These are phyloP conservation scores for Metarhizium robertsii DNA, from an alignment of 2,329 filamentous ascomycete species.

Conservation along the genomic window DNA sequence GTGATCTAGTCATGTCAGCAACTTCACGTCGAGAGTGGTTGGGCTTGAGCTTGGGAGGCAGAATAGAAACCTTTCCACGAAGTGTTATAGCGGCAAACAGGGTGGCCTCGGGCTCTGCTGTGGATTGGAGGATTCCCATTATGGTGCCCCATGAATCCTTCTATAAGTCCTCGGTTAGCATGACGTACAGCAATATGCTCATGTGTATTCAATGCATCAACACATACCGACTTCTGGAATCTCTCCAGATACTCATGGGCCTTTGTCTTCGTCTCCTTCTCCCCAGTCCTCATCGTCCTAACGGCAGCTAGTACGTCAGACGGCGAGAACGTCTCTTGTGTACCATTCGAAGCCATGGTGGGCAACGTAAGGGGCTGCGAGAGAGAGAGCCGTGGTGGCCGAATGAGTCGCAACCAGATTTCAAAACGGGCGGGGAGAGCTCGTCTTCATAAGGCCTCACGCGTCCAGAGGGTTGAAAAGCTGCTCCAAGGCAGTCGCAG, in stretches of 20 bases:
- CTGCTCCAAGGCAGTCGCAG: neutral
- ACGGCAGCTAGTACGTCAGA: constrained; percentile 72
- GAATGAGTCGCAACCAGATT: neutral
- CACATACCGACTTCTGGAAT: constrained; percentile 89
- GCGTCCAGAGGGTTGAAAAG: neutral
- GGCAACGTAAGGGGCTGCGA: neutral
- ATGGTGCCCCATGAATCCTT: constrained; percentile 85
- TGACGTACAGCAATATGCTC: neutral
- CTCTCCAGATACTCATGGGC: constrained; percentile 85
- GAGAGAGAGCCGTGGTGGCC: neutral
- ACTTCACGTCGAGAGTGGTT: too few relatives aligned
- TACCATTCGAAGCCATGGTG: constrained; percentile 57
- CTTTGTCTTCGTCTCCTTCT: constrained; percentile 75
- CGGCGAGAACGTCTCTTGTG: constrained; percentile 66
- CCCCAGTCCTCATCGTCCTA: constrained; percentile 81
- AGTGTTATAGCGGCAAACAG: constrained; percentile 94
- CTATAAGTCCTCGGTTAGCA: constrained; percentile 34
- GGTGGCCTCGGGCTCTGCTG: constrained; percentile 74
- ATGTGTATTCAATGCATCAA: neutral
- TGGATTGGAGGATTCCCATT: constrained; percentile 75
- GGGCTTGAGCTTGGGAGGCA: neutral
- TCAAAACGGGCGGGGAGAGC: neutral
- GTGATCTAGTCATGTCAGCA: constrained; percentile 58
- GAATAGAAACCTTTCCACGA: constrained; percentile 74
- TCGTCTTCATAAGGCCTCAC: neutral